A percentile compares a stretch with the other conserved stretches of the same genome.
Evolutionary conservation across 257 asterid species (phyloP).

Genomic region (Phtheirospermum japonicum): DNA sequence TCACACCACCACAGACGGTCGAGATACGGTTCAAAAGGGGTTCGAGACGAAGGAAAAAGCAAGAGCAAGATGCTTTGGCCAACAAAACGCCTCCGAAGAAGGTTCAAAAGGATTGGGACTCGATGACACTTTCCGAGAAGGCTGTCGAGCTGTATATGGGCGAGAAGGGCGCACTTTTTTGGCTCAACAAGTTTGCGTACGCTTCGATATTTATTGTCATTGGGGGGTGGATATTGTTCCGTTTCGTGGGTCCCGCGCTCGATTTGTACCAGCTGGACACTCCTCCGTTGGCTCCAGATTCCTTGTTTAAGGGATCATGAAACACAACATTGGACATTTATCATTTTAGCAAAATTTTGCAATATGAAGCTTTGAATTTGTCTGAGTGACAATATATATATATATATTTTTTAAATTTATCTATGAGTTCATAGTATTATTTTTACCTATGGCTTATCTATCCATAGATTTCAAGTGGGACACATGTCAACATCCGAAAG

Average conservation of each 20-base stretch:
- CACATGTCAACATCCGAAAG: too few species aligned
- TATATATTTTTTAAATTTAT: not conserved
- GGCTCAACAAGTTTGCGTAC: constrained; percentile 91
- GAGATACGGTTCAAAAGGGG: constrained; percentile 75
- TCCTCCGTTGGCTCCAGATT: constrained; percentile 64
- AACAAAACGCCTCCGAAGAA: constrained; percentile 27
- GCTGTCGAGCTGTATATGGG: constrained; percentile 73
- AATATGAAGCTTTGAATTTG: not conserved
- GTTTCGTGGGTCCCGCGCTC: constrained; percentile 79
- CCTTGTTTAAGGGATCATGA: constrained; percentile 50
- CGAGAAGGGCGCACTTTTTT: constrained; percentile 68
- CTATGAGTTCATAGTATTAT: too few species aligned
- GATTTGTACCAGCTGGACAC: constrained; percentile 80
- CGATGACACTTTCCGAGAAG: constrained; percentile 69
- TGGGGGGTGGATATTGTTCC: constrained; percentile 84
- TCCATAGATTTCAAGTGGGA: too few species aligned
- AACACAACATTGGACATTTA: not conserved
- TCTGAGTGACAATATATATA: too few species aligned
- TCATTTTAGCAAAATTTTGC: not conserved
- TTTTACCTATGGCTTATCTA: too few species aligned
- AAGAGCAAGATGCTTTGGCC: constrained; percentile 27
- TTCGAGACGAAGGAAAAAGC: constrained; percentile 48
- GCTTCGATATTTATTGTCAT: constrained; percentile 80
- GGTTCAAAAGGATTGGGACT: constrained; percentile 71
- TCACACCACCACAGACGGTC: constrained; percentile 48